A percentile compares a stretch with the other conserved stretches of the same genome.
Evolutionary conservation across 2,329 filamentous ascomycete species (phyloP).

Genomic region (Kalaharituber pfeilii): DNA sequence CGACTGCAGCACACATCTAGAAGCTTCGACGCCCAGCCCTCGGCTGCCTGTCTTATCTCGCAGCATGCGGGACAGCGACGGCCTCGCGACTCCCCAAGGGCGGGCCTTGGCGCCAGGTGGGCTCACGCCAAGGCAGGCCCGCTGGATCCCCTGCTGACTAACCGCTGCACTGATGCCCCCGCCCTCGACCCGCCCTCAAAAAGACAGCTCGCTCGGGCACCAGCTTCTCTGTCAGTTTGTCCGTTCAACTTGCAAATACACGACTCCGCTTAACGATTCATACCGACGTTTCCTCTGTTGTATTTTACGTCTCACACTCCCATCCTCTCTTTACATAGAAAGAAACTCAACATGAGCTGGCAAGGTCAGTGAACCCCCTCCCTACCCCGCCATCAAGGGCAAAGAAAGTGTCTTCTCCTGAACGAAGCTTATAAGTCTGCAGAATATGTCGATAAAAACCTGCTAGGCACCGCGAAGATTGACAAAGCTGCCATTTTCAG

Average conservation of each 20-base stretch:
- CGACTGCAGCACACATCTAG: too few species aligned
- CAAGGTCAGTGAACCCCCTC: constrained; percentile 40
- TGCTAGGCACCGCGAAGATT: constrained; percentile 60
- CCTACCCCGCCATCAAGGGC: constrained; percentile 3
- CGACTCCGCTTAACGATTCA: constrained; percentile 7
- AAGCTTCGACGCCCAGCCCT: too few species aligned
- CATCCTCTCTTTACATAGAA: neutral
- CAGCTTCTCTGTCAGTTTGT: neutral
- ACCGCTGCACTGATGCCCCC: neutral
- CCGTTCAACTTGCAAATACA: neutral
- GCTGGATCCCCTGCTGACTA: neutral
- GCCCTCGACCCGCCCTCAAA: neutral
- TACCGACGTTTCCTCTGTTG: neutral
- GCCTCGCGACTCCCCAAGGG: too few species aligned
- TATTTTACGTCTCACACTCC: neutral
- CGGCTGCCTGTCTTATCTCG: too few species aligned
- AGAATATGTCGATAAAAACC: constrained; percentile 34
- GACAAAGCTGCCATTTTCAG: constrained; percentile 77
- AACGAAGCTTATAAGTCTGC: constrained; percentile 13
- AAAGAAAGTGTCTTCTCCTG: constrained; percentile 21
- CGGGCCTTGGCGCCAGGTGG: too few species aligned
- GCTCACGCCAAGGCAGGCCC: neutral
- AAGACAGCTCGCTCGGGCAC: neutral
- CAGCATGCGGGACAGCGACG: too few species aligned
- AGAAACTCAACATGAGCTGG: constrained; percentile 46